Percentiles rank a stretch among this genome's conserved stretches.
These are phyloP conservation scores for Russula lepida DNA, from an alignment of 768 basidiomycete species.

Conservation along the genomic window DNA sequence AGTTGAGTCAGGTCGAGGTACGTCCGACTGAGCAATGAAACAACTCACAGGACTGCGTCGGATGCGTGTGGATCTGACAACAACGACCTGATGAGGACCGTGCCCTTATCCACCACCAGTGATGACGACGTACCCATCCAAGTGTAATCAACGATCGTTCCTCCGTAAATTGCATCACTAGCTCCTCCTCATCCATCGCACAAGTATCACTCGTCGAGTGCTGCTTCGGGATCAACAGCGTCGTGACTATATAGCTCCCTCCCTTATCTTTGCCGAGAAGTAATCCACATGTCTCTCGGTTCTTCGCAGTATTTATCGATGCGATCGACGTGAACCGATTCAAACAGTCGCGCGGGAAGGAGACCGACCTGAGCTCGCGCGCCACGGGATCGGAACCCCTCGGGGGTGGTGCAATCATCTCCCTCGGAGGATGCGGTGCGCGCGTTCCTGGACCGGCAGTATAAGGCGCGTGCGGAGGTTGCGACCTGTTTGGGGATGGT, in stretches of 20 bases:
- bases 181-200: constrained; percentile 84
- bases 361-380: constrained; percentile 51
- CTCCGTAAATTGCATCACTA: constrained; percentile 79
- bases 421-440: constrained; percentile 28
- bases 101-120: not conserved
- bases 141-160: constrained; percentile 74
- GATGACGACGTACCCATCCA: constrained; percentile 65
- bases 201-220: constrained; percentile 87
- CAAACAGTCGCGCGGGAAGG: constrained; percentile 66
- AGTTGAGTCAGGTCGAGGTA: constrained; percentile 9
- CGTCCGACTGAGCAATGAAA: not conserved
- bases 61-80: constrained; percentile 82
- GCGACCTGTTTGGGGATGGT: constrained; percentile 15
- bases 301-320: constrained; percentile 63
- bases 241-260: constrained; percentile 63
- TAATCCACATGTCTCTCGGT: constrained; percentile 82
- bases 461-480: constrained; percentile 5
- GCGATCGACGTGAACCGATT: constrained; percentile 71
- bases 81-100: constrained; percentile 1
- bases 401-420: constrained; percentile 25
- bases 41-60: constrained; percentile 71
- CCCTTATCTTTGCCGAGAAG: constrained; percentile 62
- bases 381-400: constrained; percentile 28
- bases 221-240: constrained; percentile 81
- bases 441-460: not conserved